Conservation (phyloP, 805 yeast genomes). For the Candida silvatica region DNA sequence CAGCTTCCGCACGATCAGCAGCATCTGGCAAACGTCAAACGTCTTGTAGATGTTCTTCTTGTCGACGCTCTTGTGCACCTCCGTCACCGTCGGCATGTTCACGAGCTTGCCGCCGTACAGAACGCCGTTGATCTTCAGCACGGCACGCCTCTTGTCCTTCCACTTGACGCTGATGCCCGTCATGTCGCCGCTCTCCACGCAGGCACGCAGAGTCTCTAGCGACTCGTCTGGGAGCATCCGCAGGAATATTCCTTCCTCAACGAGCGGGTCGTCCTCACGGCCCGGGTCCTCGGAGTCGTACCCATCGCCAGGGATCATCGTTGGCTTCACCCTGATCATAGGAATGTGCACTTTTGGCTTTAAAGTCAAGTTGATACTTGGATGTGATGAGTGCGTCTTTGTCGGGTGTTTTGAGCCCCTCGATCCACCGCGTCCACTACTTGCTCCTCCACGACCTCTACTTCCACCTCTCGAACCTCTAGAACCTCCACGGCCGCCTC, state of each 20-base stretch:
- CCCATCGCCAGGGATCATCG: constrained; percentile 85
- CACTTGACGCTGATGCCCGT: constrained; percentile 69
- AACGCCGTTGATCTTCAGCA: constrained; percentile 60
- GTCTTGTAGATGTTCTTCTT: constrained; percentile 82
- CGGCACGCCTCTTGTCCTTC: constrained; percentile 74
- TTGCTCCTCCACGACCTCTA: too few relatives aligned
- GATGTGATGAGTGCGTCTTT: too few relatives aligned
- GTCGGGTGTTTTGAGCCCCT: too few relatives aligned
- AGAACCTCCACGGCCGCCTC: not conserved
- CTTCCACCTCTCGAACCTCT: not conserved
- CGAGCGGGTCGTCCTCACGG: constrained; percentile 85
- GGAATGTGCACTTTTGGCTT: constrained; percentile 25
- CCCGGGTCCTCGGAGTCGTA: constrained; percentile 97
- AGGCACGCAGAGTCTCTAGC: constrained; percentile 63
- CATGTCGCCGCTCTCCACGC: constrained; percentile 70
- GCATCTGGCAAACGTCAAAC: constrained; percentile 77
- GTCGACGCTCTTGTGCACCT: constrained; percentile 83
- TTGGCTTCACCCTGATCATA: constrained; percentile 44
- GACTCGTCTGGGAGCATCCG: constrained; percentile 65
- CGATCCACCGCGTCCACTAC: too few relatives aligned
- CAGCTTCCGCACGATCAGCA: constrained; percentile 57
- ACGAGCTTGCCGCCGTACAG: constrained; percentile 77
- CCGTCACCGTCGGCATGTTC: constrained; percentile 85
- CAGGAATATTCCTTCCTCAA: constrained; percentile 79
- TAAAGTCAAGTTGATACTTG: too few relatives aligned